Evolutionary conservation across 768 basidiomycete genomes (phyloP).

Genomic region (Tricholoma furcatifolium): DNA sequence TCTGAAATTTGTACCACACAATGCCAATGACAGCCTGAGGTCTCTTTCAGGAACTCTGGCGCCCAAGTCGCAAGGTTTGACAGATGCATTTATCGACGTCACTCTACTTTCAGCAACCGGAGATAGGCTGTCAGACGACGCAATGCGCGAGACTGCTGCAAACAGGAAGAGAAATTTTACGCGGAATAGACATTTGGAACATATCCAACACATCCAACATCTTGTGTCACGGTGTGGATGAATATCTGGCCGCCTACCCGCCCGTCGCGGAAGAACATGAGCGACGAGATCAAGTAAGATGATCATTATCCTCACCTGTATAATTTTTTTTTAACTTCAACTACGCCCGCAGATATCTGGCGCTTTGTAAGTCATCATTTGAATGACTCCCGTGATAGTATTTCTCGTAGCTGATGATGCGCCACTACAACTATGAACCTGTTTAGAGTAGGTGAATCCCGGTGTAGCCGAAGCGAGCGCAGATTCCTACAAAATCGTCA

Average conservation of each 20-base stretch:
- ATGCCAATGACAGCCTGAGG: too few species aligned
- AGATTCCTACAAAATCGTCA: background rate
- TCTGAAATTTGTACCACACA: too few species aligned
- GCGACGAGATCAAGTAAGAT: background rate
- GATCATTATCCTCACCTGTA: background rate
- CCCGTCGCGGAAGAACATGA: background rate
- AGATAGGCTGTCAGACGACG: background rate
- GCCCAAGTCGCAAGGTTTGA: background rate
- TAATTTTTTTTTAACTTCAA: background rate
- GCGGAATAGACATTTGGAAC: background rate
- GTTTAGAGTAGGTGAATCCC: background rate
- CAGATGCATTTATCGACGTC: background rate
- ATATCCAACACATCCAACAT: background rate
- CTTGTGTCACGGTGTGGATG: background rate
- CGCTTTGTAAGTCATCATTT: background rate
- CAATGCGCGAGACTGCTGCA: background rate
- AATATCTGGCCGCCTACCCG: background rate
- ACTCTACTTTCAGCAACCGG: background rate
- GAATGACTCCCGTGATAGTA: background rate
- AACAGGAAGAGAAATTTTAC: background rate
- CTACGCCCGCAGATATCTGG: background rate
- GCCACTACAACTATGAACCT: conserved; percentile 1
- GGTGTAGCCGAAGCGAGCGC: background rate
- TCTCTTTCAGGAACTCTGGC: background rate
- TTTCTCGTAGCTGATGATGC: background rate